Evolutionary conservation across 352 stramenopile species (phyloP), one percentile per base, ranked within the genome.

Genomic region (Plasmopara halstedii): DNA sequence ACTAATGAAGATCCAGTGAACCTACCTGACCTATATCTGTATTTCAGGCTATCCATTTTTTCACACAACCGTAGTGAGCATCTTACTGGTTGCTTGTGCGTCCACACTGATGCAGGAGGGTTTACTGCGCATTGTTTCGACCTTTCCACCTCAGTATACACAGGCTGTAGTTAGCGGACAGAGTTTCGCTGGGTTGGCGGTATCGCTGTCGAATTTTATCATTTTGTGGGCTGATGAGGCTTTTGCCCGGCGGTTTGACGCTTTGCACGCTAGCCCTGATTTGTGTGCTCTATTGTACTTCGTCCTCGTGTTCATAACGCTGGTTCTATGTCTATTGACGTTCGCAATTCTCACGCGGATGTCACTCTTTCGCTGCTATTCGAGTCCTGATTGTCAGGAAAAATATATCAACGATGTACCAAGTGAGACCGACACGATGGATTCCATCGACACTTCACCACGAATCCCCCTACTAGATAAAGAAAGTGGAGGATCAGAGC

Each of bases 21-120:
- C 14, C 31, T 40, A 25, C 38, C 2, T 9, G 19, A 39, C 11
- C 4, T 7, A 58, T 25, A 23, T 22, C 36, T n/a, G 14, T 34
- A 10, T 42, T 49, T 22, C 42, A 62, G 58, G 47, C 10, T 62
- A 62, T 22, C 46, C 61, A 3, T 93, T 93, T 56, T 93, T 93
- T 57, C 58, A 83, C 32, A 62, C 67, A 41, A 91, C 79, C 14
- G 85, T 91, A 57, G 46, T 55, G 31, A 88, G 71, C 42, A 90
- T 91, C 27, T 45, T 93, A 5, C 35, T 89, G 10, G 75, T 87
- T 19, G 67, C 73, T 0, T 68, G 62, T 35, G 79, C 73, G 11
- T 83, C 76, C 6, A 85, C 78, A n/a, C 54, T 88, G 15, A 73
- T 89, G 68, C 77, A 91, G 53, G 79, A 91, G 50, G 82, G 74